A percentile compares a stretch with the other conserved stretches of the same genome.
These are phyloP conservation scores for Myriosclerotinia curreyana DNA, from an alignment of 2,329 filamentous ascomycete species.

Conservation along the genomic window DNA sequence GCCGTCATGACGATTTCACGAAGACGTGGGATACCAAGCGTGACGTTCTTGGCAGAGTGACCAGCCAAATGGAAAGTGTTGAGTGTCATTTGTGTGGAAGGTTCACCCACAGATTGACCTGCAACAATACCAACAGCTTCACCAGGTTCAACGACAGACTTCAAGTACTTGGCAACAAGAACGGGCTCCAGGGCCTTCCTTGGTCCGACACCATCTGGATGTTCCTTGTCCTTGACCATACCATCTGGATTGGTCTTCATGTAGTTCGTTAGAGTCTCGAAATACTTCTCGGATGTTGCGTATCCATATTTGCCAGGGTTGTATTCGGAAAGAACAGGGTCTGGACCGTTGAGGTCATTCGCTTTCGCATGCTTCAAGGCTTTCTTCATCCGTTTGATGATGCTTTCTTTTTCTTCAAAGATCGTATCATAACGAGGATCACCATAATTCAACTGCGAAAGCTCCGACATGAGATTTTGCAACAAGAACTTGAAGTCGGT, in stretches of 20 bases:
- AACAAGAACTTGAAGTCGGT: constrained; percentile 87
- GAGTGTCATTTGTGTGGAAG: constrained; percentile 97
- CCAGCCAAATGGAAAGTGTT: constrained; percentile 99
- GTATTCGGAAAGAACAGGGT: constrained; percentile 71
- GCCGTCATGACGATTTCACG: constrained; percentile 99
- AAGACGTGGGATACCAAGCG: constrained; percentile 92
- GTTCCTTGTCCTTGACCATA: constrained; percentile 52
- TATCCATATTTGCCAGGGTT: constrained; percentile 77
- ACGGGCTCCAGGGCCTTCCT: constrained; percentile 62
- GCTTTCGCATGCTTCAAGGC: constrained; percentile 69
- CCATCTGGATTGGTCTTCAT: constrained; percentile 70
- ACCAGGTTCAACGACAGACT: constrained; percentile 87
- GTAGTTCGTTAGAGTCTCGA: constrained; percentile 68
- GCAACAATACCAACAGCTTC: constrained; percentile 97
- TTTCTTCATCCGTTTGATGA: constrained; percentile 71
- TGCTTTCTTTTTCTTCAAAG: constrained; percentile 61
- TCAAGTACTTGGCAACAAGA: constrained; percentile 88
- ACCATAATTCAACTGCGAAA: constrained; percentile 70
- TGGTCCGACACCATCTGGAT: constrained; percentile 36
- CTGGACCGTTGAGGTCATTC: constrained; percentile 51
- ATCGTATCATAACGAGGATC: constrained; percentile 54
- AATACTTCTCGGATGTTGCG: constrained; percentile 87
- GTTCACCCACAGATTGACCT: constrained; percentile 93
- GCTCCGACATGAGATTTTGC: constrained; percentile 78
- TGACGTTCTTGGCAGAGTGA: constrained; percentile 98